Percentiles rank a stretch among this genome's conserved stretches.
Evolutionary conservation across 306 rosid species (phyloP).

Genomic region (Corylus avellana): DNA sequence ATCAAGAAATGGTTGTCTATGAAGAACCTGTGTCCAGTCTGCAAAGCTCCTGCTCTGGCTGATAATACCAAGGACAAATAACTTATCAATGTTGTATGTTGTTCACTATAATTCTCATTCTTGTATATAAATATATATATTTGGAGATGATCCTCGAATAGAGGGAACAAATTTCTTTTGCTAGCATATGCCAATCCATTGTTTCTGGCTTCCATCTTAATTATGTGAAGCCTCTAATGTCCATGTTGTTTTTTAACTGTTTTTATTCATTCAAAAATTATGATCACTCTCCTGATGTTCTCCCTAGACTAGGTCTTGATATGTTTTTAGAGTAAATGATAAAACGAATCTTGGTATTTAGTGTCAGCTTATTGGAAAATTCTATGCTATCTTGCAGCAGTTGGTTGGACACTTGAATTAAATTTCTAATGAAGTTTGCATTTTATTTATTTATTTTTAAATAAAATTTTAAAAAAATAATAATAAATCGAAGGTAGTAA

Average conservation of each 20-base stretch:
- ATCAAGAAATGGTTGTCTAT: constrained; percentile 76
- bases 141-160: constrained; percentile 42
- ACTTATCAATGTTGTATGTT: constrained; percentile 5
- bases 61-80: constrained; percentile 56
- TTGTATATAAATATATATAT: constrained; percentile 41
- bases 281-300: not conserved
- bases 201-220: constrained; percentile 47
- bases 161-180: constrained; percentile 38
- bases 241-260: not conserved
- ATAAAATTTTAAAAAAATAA: too few relatives aligned
- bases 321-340: not conserved
- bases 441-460: not conserved
- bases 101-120: constrained; percentile 27
- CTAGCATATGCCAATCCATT: constrained; percentile 42
- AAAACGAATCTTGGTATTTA: not conserved
- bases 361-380: not conserved
- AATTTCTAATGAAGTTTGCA: not conserved
- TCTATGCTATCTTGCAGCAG: not conserved
- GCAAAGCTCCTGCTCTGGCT: constrained; percentile 60
- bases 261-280: not conserved
- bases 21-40: constrained; percentile 79
- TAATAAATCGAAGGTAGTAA: too few relatives aligned
- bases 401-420: not conserved
- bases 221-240: constrained; percentile 44
- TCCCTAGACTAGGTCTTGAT: not conserved